Base-by-base conservation (phyloP, 2,329 filamentous ascomycete species). In the Chaetomiaceae sp. region DNA sequence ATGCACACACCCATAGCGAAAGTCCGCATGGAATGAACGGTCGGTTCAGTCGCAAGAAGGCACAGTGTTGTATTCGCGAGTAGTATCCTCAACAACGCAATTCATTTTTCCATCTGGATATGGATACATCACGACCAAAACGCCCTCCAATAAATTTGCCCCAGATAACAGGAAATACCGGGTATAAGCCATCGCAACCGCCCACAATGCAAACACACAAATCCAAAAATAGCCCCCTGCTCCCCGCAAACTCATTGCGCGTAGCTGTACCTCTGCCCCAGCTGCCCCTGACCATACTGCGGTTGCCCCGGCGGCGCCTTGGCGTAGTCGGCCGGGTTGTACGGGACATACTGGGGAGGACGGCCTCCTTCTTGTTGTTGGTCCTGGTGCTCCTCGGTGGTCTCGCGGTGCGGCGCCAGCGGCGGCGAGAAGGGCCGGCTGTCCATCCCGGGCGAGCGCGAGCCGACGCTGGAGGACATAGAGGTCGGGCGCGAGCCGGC, bases 361-460 rank as follows among this genome's bases (percentile, higher is more conserved):
- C 60, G 1, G 58, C 54, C 48, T 55, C 56, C 42, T 51, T 57
- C n/a, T 63, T 50, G 48, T 7, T 54, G 54, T 51, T 74, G 59
- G 58, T 75, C 73, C 53, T 54, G 54, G 51, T 74, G 59, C 58
- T 75, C 73, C 53, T 75, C 73, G 0, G 50, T 56, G 2, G 68
- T 71, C 62, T 78, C 74, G 8, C 57, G 58, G 48, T 77, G 74
- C 2, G 74, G 68, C 3, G 71, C 48, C 20, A 78, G 50, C 45
- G 74, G 73, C 0, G 65, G 63, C 0, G 70, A 54, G 45, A 69
- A 73, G 1, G 58, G 59, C 53, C 68, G 69, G 41, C 65, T 63
- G n/a, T 68, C 67, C 0, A 68, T 58, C 2, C 58, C 62, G 0
- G 71, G 71, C 0, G 68, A 73, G 2, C 71, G 71, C 0, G 68